Base-by-base conservation (phyloP, 352 stramenopile species). In the Globisporangium iwayamae region DNA sequence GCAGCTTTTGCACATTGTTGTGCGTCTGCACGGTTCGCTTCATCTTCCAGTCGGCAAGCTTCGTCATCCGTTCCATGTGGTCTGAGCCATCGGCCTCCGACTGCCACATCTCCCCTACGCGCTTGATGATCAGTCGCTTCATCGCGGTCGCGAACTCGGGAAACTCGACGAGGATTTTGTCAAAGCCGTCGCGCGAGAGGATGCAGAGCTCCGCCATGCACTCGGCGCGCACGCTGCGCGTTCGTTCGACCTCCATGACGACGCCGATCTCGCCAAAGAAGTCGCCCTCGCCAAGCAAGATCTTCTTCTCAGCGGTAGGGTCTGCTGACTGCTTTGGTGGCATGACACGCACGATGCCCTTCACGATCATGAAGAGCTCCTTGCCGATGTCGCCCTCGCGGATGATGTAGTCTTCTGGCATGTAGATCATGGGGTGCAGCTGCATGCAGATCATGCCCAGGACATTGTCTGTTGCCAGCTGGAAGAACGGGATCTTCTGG, bases 401-500 rank as follows among this genome's bases (percentile, higher is more conserved):
- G 56, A 89, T 86, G 60, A 89, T 82, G 48, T 73, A 82, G 65
- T 86, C 79, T 34, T 83, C 77, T 0, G 79, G 74, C 77, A 90
- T 86, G 61, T 82, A 85, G 58, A 90, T 86, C 39, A 87, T 75
- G 32, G 85, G 76, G 16, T 77, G 78, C 5, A 90, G 65, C 36
- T 84, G 75, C 81, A 87, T 87, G 62, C 81, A 90, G 56, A 90
- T 87, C 75, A 86, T 90, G 28, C 81, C 81, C 16, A 90, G 51
- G 25, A 90, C 66, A 3, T 74, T 64, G 50, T 90, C 81, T 1
- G 76, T 83, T 45, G 78, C 81, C 52, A 88, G 67, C 50, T 90
- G 78, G 61, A 90, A 87, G 55, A 90, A 90, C 25, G 81, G 78
- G 34, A 88, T 85, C 63, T 88, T 90, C 51, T 83, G 73, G 18